Percentiles rank a stretch among this genome's conserved stretches.
Evolutionary conservation across 805 yeast genomes (phyloP).

Genomic region (Wickerhamomyces xylosicus): DNA sequence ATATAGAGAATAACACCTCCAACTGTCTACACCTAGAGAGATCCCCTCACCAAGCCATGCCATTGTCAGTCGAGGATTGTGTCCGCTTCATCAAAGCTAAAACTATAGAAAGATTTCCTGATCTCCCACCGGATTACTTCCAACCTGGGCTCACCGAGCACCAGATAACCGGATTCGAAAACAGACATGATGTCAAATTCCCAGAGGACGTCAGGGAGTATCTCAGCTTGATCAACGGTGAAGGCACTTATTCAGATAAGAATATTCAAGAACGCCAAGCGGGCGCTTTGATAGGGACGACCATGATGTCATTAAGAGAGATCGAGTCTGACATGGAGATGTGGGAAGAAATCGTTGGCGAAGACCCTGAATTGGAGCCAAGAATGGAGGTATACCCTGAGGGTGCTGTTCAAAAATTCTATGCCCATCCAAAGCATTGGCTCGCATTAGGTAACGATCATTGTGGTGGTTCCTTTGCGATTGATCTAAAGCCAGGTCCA

Average conservation of each 20-base stretch:
- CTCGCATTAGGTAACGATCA: conserved; percentile 9
- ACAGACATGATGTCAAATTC: neutral
- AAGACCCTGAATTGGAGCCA: conserved; percentile 6
- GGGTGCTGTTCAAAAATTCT: conserved; percentile 3
- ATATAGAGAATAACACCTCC: no score
- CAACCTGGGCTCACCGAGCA: neutral
- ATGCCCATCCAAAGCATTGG: conserved; percentile 7
- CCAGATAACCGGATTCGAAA: neutral
- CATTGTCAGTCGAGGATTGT: neutral
- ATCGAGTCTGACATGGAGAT: conserved; percentile 6
- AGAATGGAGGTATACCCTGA: conserved; percentile 1
- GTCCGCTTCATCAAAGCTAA: neutral
- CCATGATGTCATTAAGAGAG: conserved; percentile 2
- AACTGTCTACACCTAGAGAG: no score
- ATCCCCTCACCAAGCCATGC: no score
- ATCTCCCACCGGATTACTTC: neutral
- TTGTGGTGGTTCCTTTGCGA: conserved; percentile 10
- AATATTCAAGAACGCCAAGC: neutral
- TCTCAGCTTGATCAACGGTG: neutral
- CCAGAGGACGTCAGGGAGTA: neutral
- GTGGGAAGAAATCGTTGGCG: conserved; percentile 7
- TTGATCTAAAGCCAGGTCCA: conserved; percentile 10
- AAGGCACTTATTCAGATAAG: neutral
- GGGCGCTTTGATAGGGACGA: conserved; percentile 4
- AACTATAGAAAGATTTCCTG: neutral